These are phyloP conservation scores for Amanita rubescens DNA, from an alignment of 768 basidiomycete genomes.

Conservation along the genomic window DNA sequence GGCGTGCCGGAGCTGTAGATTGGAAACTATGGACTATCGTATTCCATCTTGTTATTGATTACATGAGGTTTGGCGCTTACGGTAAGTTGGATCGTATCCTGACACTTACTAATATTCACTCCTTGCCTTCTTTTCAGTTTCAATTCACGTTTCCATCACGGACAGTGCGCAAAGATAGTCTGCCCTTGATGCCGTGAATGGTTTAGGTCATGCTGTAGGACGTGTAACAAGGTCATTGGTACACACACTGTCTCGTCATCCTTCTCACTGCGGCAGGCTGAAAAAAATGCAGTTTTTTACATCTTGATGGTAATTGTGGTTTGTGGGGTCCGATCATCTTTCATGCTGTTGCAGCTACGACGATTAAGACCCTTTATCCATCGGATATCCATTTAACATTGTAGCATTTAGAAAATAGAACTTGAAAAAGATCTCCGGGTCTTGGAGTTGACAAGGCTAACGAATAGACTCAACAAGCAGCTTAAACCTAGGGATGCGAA, in stretches of 20 bases:
- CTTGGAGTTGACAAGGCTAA: too few species aligned
- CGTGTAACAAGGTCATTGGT: slow-evolving; percentile 42
- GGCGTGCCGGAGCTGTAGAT: neutral
- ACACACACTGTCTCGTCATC: slow-evolving; percentile 42
- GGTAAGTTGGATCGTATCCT: neutral
- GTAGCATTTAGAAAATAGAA: too few species aligned
- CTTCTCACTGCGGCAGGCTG: slow-evolving; percentile 37
- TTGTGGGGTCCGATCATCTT: neutral
- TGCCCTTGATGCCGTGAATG: slow-evolving; percentile 39
- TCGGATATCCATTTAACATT: too few species aligned
- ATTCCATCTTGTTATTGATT: neutral
- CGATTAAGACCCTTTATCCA: too few species aligned
- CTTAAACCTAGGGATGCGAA: too few species aligned
- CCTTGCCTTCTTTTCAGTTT: neutral
- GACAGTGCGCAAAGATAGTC: neutral
- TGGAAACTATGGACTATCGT: neutral
- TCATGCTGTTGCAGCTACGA: neutral
- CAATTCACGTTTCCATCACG: neutral
- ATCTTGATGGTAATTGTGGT: slow-evolving; percentile 18
- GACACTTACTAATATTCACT: too few species aligned
- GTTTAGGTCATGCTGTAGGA: slow-evolving; percentile 37
- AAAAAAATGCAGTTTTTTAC: slow-evolving; percentile 40
- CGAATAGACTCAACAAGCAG: too few species aligned
- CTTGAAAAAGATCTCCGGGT: too few species aligned
- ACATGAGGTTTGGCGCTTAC: neutral